Percentiles rank a stretch among this genome's conserved stretches.
Evolutionary conservation across 768 basidiomycete genomes (phyloP).

Genomic region (Pisolithus marmoratus): DNA sequence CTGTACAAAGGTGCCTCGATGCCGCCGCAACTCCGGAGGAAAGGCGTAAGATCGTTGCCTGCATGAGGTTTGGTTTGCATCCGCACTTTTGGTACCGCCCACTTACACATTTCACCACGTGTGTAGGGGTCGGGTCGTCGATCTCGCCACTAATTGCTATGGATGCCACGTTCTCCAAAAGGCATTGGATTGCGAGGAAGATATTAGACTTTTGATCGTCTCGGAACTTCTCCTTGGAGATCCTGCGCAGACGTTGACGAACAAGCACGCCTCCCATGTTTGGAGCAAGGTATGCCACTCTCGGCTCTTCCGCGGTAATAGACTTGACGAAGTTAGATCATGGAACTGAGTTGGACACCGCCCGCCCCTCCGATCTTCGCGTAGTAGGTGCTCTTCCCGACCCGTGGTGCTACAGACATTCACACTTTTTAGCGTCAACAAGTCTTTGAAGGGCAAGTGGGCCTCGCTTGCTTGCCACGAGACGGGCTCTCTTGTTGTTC

Average conservation of each 20-base stretch:
- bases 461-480: slow-evolving; percentile 86
- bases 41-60: slow-evolving; percentile 73
- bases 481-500: slow-evolving; percentile 83
- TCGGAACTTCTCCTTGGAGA: slow-evolving; percentile 80
- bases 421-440: slow-evolving; percentile 59
- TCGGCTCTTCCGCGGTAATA: slow-evolving; percentile 1
- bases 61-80: slow-evolving; percentile 60
- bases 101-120: slow-evolving; percentile 6
- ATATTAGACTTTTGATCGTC: slow-evolving; percentile 75
- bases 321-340: slow-evolving; percentile 48
- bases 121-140: slow-evolving; percentile 71
- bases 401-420: not conserved
- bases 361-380: slow-evolving; percentile 87
- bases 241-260: slow-evolving; percentile 80
- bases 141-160: slow-evolving; percentile 84
- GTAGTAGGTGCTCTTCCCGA: slow-evolving; percentile 44
- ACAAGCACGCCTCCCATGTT: slow-evolving; percentile 88
- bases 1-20: slow-evolving; percentile 82
- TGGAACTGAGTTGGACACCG: slow-evolving; percentile 85
- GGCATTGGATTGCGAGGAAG: slow-evolving; percentile 87
- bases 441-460: slow-evolving; percentile 84
- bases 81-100: not conserved
- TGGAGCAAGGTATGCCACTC: slow-evolving; percentile 69
- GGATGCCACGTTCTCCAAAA: slow-evolving; percentile 88
- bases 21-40: slow-evolving; percentile 72